These are phyloP conservation scores for Morella rubra DNA, from an alignment of 306 rosid genomes.

Conservation along the genomic window DNA sequence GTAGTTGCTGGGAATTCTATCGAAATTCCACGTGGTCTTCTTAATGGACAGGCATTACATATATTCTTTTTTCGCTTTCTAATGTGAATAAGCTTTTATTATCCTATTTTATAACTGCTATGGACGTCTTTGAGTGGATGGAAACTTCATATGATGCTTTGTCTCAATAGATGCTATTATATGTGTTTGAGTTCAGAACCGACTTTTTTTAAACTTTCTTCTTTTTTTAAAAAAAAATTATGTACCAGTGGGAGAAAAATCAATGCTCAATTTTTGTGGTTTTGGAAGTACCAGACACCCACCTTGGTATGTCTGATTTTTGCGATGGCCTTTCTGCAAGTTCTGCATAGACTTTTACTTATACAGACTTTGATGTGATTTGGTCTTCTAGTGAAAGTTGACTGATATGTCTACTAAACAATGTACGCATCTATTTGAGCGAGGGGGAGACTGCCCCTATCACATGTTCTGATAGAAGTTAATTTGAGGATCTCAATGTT, in stretches of 20 bases:
- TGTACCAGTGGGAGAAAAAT: background rate
- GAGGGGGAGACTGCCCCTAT: no score
- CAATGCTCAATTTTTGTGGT: background rate
- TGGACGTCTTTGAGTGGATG: no score
- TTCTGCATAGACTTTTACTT: no score
- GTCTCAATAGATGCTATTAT: background rate
- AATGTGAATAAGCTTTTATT: slow-evolving; percentile 1
- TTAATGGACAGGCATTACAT: slow-evolving; percentile 79
- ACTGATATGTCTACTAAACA: background rate
- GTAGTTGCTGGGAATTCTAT: slow-evolving; percentile 89
- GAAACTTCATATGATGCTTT: slow-evolving; percentile 1
- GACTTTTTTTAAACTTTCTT: no score
- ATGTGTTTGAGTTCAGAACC: background rate
- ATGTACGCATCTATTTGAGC: no score
- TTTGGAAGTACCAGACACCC: background rate
- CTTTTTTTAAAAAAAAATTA: background rate
- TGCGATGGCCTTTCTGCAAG: no score
- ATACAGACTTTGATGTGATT: background rate
- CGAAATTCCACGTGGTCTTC: slow-evolving; percentile 63
- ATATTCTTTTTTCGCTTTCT: slow-evolving; percentile 11
- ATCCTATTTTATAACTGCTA: background rate
- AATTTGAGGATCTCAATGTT: background rate
- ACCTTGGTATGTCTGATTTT: background rate
- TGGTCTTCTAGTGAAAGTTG: background rate
- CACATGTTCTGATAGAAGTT: background rate